Evolutionary conservation across 1,284 basidiomycete species (phyloP).

Genomic region (Trametes pubescens): DNA sequence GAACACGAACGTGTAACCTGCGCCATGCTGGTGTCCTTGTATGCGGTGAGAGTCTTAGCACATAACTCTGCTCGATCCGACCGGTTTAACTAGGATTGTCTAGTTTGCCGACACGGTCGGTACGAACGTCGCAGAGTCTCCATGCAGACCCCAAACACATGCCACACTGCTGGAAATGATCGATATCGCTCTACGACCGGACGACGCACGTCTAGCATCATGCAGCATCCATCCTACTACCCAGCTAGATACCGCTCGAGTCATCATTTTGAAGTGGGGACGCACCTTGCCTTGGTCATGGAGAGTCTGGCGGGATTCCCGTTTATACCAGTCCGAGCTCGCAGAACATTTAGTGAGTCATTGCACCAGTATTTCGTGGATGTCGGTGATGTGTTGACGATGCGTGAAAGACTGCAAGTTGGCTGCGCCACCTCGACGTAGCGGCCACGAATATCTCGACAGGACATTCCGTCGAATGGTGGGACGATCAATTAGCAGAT

Average conservation of each 20-base stretch:
- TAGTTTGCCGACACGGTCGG: constrained; percentile 36
- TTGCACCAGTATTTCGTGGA: background rate
- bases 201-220: constrained; percentile 25
- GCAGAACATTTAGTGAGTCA: constrained; percentile 58
- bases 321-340: constrained; percentile 55
- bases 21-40: constrained; percentile 63
- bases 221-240: constrained; percentile 37
- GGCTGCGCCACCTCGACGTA: constrained; percentile 50
- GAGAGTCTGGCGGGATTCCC: constrained; percentile 65
- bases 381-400: constrained; percentile 8
- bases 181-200: constrained; percentile 47
- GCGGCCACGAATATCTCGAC: background rate
- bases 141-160: constrained; percentile 58
- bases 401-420: constrained; percentile 56
- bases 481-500: constrained; percentile 20
- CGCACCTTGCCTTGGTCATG: constrained; percentile 66
- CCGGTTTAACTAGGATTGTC: background rate
- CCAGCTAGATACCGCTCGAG: constrained; percentile 53
- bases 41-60: constrained; percentile 51
- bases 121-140: constrained; percentile 1
- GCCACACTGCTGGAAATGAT: constrained; percentile 55
- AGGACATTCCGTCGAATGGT: constrained; percentile 15
- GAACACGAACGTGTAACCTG: constrained; percentile 50
- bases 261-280: constrained; percentile 62
- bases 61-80: background rate